Evolutionary conservation across 768 basidiomycete genomes (phyloP), one percentile per base, ranked within the genome.

Genomic region (Cyclocybe cylindracea): DNA sequence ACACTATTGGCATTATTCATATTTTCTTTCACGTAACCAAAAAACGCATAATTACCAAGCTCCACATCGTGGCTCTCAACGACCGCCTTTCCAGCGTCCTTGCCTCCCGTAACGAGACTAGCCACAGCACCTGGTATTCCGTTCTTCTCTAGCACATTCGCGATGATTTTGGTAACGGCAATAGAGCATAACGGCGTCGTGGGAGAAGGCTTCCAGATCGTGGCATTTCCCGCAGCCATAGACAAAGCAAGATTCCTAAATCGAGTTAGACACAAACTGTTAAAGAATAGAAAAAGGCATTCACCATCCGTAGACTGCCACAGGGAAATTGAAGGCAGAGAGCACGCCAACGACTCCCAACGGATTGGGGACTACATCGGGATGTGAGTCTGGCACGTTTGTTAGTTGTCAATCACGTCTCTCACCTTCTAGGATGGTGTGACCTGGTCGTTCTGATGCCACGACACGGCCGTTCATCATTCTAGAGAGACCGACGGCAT

Each of bases 271-370:
- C 24, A 24, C 24, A 24, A 24, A 24, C 24, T 24, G 24, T 24
- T 8, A 44, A 39, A 41, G 24, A 54, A 45, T 46, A 16, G 44
- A 54, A 50, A 11, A 49, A 43, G 8, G 36, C 16, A 48, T 37
- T 42, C 39, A 87, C 91, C 92, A 94, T 57, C 92, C 92, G 68
- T 91, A 93, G 39, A 95, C 92, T 33, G 94, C 94, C 39, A 92
- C 86, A 8, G 96, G 96, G 66, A 98, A 98, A 68, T 98, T 98
- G 77, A 97, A 98, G 0, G 96, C 96, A 16, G 91, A 88, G 46
- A 98, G 71, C 8, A 96, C 83, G 31, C 77, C 85, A 36, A 82
- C 79, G 38, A 83, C 77, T 13, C 81, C 80, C 42, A 98, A 78
- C 16, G 96, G 95, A 66, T 97, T 97, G 7, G 95, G 90, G 3